Percentiles rank a stretch among this genome's conserved stretches.
Conservation (phyloP, 139 green algal genomes). For the Volvox africanus region DNA sequence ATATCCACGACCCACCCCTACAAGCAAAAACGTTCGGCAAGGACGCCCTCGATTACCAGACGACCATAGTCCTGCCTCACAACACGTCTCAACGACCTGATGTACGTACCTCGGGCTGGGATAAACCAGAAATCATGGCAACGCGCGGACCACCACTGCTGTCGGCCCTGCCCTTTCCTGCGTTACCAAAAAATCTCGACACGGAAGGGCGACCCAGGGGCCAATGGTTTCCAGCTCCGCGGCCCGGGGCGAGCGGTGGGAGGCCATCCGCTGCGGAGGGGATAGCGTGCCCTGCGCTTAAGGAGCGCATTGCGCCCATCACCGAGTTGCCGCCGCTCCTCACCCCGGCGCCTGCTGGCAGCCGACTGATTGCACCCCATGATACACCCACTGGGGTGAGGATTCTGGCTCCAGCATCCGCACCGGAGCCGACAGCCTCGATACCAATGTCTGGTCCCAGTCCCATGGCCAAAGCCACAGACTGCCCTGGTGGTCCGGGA, state of each 20-base stretch:
- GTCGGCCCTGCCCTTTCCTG: not conserved
- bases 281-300: not conserved
- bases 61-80: too few species aligned
- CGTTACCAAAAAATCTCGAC: not conserved
- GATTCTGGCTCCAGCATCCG: not conserved
- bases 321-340: not conserved
- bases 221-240: not conserved
- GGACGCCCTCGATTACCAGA: too few species aligned
- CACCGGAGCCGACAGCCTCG: not conserved
- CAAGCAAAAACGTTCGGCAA: too few species aligned
- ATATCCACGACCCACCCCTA: too few species aligned
- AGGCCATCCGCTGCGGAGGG: not conserved
- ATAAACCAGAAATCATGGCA: not conserved
- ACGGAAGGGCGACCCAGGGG: slow-evolving; percentile 1
- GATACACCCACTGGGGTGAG: not conserved
- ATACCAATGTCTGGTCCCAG: slow-evolving; percentile 1
- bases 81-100: not conserved
- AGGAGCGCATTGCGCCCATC: not conserved
- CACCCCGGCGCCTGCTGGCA: not conserved
- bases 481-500: not conserved
- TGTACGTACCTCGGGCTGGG: not conserved
- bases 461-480: not conserved
- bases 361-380: not conserved
- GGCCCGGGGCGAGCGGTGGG: not conserved
- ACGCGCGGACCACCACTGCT: not conserved